Base-by-base conservation (phyloP, 768 basidiomycete species). In the Trametes punicea region DNA sequence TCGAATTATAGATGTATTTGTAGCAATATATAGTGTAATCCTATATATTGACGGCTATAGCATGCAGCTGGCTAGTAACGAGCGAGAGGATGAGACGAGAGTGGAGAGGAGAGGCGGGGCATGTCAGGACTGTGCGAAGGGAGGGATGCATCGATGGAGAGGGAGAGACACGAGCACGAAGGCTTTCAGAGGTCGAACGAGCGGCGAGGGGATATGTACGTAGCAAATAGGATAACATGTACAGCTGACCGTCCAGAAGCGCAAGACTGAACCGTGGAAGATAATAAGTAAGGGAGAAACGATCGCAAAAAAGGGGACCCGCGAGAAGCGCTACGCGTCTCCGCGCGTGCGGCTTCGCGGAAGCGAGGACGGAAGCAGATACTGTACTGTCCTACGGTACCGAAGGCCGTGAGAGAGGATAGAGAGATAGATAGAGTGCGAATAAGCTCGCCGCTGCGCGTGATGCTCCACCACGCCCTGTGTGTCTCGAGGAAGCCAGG, bases 11-110 rank as follows among this genome's bases (percentile, higher is more conserved):
- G 48, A 55, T 65, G 65, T 64, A 63, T 55, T 61, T 65, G 64
- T 65, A 68, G 49, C 60, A 59, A 59, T 64, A 58, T 57, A 61
- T 64, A 62, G 60, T 64, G 64, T 65, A 65, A 61, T 62, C 62
- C 54, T 65, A 64, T 46, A n/a, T n/a, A 56, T 62, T 50, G 46
- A 54, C 54, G 33, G 48, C 52, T 38, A 44, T 31, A n/a, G 34
- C 9, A 23, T 40, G 44, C 27, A 39, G 27, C 13, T 30, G 29
- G n/a, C 33, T 45, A 18, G 30, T 5, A 21, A 31, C 25, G 39
- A 40, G 26, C 30, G 47, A 31, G n/a, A 36, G 50, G 41, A 42
- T 4, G 42, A 26, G 25, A 15, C 23, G 13, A 11, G 21, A 23
- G 21, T 4, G 21, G 9, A 18, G 18, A 23, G 21, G 40, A 10